A percentile compares a stretch with the other conserved stretches of the same genome.
Conservation (phyloP, 2,329 filamentous ascomycete genomes). For the Fusarium coffeatum region DNA sequence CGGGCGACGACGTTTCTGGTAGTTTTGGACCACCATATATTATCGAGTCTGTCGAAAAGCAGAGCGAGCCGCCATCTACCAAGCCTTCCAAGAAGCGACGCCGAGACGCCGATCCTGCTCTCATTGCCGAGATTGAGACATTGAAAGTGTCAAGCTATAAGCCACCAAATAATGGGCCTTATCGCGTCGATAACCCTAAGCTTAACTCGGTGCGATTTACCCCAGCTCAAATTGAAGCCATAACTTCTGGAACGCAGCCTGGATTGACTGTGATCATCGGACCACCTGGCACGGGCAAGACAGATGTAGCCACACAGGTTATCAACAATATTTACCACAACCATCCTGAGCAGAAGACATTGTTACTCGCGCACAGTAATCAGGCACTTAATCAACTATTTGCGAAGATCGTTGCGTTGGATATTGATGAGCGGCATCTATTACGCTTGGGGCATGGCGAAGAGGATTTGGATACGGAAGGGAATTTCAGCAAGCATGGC, state of each 20-base stretch:
- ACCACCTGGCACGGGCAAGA: slow-evolving; percentile 96
- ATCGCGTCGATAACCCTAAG: slow-evolving; percentile 84
- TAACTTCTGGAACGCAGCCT: slow-evolving; percentile 92
- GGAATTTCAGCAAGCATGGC: slow-evolving; percentile 92
- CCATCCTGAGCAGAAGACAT: slow-evolving; percentile 89
- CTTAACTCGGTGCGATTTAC: slow-evolving; percentile 90
- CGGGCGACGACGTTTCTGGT: slow-evolving; percentile 74
- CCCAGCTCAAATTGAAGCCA: slow-evolving; percentile 88
- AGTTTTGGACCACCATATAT: slow-evolving; percentile 91
- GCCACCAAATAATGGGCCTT: slow-evolving; percentile 88
- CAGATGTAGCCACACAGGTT: slow-evolving; percentile 98
- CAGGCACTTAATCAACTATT: slow-evolving; percentile 98
- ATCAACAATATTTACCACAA: slow-evolving; percentile 99
- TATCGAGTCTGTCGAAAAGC: slow-evolving; percentile 72
- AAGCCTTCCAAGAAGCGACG: slow-evolving; percentile 88
- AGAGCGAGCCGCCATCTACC: slow-evolving; percentile 60
- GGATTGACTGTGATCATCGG: slow-evolving; percentile 94
- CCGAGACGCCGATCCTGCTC: slow-evolving; percentile 76
- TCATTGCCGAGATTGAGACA: slow-evolving; percentile 72
- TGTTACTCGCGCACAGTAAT: slow-evolving; percentile 96
- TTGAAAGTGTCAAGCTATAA: slow-evolving; percentile 91
- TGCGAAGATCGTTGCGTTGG: slow-evolving; percentile 94
- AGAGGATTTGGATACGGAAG: slow-evolving; percentile 88
- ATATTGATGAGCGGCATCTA: slow-evolving; percentile 95
- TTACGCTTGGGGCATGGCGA: slow-evolving; percentile 94